Evolutionary conservation across 495 filamentous ascomycete species (phyloP).

Genomic region (Penicillium waksmanii): DNA sequence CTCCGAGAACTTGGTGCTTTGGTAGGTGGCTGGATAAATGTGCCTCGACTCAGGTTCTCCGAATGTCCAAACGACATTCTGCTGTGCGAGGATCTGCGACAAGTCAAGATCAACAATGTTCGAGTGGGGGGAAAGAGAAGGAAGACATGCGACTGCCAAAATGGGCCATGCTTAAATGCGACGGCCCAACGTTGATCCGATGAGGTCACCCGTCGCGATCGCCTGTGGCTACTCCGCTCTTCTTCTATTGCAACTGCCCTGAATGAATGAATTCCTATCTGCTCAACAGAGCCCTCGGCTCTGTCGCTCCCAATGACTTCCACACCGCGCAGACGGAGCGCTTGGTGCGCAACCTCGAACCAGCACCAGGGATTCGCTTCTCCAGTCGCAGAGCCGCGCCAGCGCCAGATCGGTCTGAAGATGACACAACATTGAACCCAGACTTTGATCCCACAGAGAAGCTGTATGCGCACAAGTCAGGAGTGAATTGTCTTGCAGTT

Average conservation of each 20-base stretch:
- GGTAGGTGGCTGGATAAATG: neutral
- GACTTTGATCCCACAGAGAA: constrained; percentile 33
- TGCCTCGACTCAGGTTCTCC: neutral
- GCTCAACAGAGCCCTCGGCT: constrained; percentile 71
- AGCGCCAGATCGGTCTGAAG: constrained; percentile 17
- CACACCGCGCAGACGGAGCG: constrained; percentile 64
- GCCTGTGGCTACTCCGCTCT: no score
- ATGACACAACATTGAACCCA: constrained; percentile 20
- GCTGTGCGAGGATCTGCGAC: neutral
- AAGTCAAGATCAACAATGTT: neutral
- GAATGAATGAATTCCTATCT: constrained; percentile 82
- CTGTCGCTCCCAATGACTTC: constrained; percentile 60
- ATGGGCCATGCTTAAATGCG: constrained; percentile 13
- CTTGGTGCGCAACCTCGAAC: constrained; percentile 63
- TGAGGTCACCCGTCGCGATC: constrained; percentile 15
- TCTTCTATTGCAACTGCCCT: neutral
- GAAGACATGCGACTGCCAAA: no score
- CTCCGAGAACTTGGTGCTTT: neutral
- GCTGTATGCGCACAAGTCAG: constrained; percentile 69
- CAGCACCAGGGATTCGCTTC: constrained; percentile 67
- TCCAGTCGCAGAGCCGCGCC: constrained; percentile 54
- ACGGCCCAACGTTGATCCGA: constrained; percentile 33
- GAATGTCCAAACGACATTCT: neutral
- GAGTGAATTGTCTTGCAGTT: constrained; percentile 74
- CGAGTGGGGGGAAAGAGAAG: no score